Conservation (phyloP, 2,329 filamentous ascomycete genomes). For the Aureobasidium sp. region DNA sequence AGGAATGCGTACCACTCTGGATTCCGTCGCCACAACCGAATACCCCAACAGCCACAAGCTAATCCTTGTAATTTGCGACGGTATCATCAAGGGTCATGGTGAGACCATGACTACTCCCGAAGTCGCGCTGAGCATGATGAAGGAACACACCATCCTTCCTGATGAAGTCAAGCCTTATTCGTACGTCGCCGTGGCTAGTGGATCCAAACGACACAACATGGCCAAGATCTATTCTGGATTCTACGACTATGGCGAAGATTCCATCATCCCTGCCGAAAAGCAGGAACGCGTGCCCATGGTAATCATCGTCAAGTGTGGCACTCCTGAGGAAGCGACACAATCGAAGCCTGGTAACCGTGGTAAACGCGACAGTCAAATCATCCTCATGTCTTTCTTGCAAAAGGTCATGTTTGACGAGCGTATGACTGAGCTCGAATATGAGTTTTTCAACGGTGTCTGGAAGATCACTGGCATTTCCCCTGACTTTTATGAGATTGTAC, state of each 20-base stretch:
- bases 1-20: conserved; percentile 84
- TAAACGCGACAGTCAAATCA: conserved; percentile 98
- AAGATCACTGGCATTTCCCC: conserved; percentile 97
- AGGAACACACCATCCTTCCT: conserved; percentile 69
- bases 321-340: conserved; percentile 70
- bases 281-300: conserved; percentile 98
- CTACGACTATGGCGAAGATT: conserved; percentile 87
- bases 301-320: conserved; percentile 90
- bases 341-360: conserved; percentile 93
- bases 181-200: conserved; percentile 92
- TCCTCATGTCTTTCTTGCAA: conserved; percentile 97
- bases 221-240: conserved; percentile 97
- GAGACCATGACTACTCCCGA: conserved; percentile 83
- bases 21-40: conserved; percentile 94
- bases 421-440: conserved; percentile 98
- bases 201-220: conserved; percentile 98
- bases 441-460: conserved; percentile 99
- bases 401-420: conserved; percentile 99
- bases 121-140: conserved; percentile 87
- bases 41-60: conserved; percentile 99
- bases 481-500: conserved; percentile 93
- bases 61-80: conserved; percentile 92
- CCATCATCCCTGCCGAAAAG: conserved; percentile 70
- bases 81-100: conserved; percentile 92
- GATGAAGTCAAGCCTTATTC: conserved; percentile 85